Conservation (phyloP, 352 stramenopile species). For the Phytophthora palmivora region DNA sequence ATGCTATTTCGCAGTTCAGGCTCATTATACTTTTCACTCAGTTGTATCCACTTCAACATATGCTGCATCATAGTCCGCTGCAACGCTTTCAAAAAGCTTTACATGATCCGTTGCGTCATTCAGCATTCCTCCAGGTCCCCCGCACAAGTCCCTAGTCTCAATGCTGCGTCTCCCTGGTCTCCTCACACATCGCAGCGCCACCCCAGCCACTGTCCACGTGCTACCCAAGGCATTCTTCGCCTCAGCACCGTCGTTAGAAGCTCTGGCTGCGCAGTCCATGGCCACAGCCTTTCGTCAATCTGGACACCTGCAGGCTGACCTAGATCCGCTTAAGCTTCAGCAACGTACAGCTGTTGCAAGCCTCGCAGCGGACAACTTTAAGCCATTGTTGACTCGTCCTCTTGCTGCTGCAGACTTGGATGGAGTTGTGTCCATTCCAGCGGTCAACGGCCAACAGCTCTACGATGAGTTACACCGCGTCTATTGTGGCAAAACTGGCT, state of each 20-base stretch:
- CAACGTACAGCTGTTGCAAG: slow-evolving; percentile 37
- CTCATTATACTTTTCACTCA: slow-evolving; percentile 3
- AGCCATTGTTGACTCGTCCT: slow-evolving; percentile 50
- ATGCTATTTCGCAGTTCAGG: slow-evolving; percentile 5
- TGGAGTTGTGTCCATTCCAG: slow-evolving; percentile 31
- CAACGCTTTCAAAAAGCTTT: background rate
- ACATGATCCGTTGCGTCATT: slow-evolving; percentile 28
- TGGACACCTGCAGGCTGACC: slow-evolving; percentile 76
- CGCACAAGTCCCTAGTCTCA: slow-evolving; percentile 4
- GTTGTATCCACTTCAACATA: slow-evolving; percentile 5
- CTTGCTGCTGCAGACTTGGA: slow-evolving; percentile 27
- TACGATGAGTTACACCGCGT: slow-evolving; percentile 65
- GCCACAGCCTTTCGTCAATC: slow-evolving; percentile 74
- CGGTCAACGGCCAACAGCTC: slow-evolving; percentile 47
- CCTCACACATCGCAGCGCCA: slow-evolving; percentile 32
- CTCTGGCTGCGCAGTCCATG: slow-evolving; percentile 74
- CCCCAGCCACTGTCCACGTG: slow-evolving; percentile 23
- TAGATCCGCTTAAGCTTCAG: slow-evolving; percentile 73
- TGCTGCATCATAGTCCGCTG: slow-evolving; percentile 4
- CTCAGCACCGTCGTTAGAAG: slow-evolving; percentile 58
- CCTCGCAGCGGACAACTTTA: slow-evolving; percentile 55
- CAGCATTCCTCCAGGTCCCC: slow-evolving; percentile 7
- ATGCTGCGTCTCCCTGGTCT: slow-evolving; percentile 70
- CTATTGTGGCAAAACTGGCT: slow-evolving; percentile 86
- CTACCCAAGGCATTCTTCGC: slow-evolving; percentile 34